Evolutionary conservation across 1,284 basidiomycete genomes (phyloP).

Genomic region (Phenoliferia sp.): DNA sequence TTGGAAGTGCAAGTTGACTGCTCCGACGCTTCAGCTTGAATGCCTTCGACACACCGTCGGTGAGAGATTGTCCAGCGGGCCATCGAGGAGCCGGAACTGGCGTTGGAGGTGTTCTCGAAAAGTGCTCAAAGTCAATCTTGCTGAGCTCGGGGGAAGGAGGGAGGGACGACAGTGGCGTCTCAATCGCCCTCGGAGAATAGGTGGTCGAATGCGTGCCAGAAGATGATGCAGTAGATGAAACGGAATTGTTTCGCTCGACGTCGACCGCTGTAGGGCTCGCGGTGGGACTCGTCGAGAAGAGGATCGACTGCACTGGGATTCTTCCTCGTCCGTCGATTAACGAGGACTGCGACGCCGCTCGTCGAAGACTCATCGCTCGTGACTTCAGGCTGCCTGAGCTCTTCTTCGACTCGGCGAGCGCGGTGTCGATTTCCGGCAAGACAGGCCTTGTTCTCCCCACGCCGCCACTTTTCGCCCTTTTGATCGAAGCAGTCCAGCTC

Average conservation of each 20-base stretch:
- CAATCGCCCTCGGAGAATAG: constrained; percentile 12
- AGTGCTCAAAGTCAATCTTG: constrained; percentile 16
- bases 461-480: constrained; percentile 8
- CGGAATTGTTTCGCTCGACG: constrained; percentile 31
- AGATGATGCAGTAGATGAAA: constrained; percentile 24
- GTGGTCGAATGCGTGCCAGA: constrained; percentile 17
- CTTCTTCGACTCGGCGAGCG: constrained; percentile 11
- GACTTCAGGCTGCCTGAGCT: constrained; percentile 8
- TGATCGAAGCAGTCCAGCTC: constrained; percentile 24
- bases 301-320: background rate
- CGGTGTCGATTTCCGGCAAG: constrained; percentile 20
- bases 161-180: constrained; percentile 29
- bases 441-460: background rate
- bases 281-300: background rate
- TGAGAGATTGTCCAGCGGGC: constrained; percentile 8
- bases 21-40: constrained; percentile 22
- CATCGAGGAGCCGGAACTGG: background rate
- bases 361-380: background rate
- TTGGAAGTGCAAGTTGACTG: constrained; percentile 16
- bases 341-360: constrained; percentile 18
- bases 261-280: background rate
- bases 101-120: background rate
- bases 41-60: constrained; percentile 15
- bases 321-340: constrained; percentile 4
- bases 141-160: constrained; percentile 25